phyloP scores from a whole-genome alignment of 306 rosid species.

The Acacia crassicarpa region DNA sequence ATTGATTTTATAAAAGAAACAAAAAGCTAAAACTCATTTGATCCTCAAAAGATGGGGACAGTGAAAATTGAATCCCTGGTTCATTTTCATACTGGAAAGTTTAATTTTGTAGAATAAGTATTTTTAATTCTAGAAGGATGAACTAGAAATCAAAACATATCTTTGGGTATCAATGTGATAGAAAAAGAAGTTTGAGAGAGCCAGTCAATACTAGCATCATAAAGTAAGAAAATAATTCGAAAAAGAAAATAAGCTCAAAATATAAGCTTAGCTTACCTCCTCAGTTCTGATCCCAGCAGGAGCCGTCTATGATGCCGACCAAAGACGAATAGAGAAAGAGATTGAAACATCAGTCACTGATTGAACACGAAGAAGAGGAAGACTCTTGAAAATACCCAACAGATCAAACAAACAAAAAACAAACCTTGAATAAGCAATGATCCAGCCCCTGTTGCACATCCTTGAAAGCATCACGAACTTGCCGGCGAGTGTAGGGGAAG shows the following conservation, averaged over 20 bases:
- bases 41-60: not conserved
- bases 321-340: constrained; percentile 20
- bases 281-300: constrained; percentile 76
- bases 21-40: not conserved
- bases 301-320: constrained; percentile 54
- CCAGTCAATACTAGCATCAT: not conserved
- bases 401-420: constrained; percentile 13
- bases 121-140: not conserved
- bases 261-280: constrained; percentile 58
- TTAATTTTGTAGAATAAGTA: not conserved
- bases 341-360: constrained; percentile 26
- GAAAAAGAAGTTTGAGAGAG: not conserved
- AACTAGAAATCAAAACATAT: not conserved
- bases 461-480: constrained; percentile 59
- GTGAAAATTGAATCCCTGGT: not conserved
- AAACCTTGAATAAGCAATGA: constrained; percentile 75
- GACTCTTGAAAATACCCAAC: not conserved
- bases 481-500: constrained; percentile 59
- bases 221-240: too few species aligned
- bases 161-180: not conserved
- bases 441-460: constrained; percentile 59
- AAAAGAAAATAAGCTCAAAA: not conserved
- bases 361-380: not conserved
- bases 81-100: not conserved
- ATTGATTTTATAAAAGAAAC: not conserved